Base-by-base conservation (phyloP, 768 basidiomycete genomes). In the Boletus huronensis region DNA sequence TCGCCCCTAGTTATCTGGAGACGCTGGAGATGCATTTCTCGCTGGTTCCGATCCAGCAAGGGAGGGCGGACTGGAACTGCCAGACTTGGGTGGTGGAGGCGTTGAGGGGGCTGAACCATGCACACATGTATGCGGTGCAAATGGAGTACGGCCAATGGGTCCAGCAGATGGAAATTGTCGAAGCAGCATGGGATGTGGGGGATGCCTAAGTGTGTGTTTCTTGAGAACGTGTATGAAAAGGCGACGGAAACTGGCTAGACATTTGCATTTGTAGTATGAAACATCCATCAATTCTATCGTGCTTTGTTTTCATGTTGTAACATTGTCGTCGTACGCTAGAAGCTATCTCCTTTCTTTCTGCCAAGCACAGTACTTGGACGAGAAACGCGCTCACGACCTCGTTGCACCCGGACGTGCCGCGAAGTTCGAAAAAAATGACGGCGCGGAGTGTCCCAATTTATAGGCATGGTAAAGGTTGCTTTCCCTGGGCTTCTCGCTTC, bases 71-170 rank as follows among this genome's bases (percentile, higher is more conserved):
- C 10, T 64, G 58, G 61, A 60, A 58, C 21, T 53, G 58, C 41
- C 63, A 65, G 47, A 65, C 50, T 5, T 65, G 63, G 63, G 63
- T 64, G 0, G 54, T 59, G 2, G 64, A 64, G 16, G 60, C 52
- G 5, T 23, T 64, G 43, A 32, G 21, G n/a, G 63, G 63, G 2
- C 11, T 64, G 41, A 52, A 50, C 25, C 26, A 54, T 0, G 28
- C 40, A 17, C 31, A 62, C 14, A 56, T 65, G 54, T 62, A 40
- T 6, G 59, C 54, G 14, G 59, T 65, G 1, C 54, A 62, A 10
- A 58, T 61, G 55, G 54, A 61, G 3, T 34, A 65, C 6, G 6
- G 25, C 0, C 54, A 54, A 1, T 62, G 45, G 59, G 26, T 7
- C 5, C 36, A 50, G 19, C 63, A 62, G 19, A 64, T 64, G 63